Percentiles rank a stretch among this genome's conserved stretches.
These are phyloP conservation scores for Pterocarpus santalinus DNA, from an alignment of 306 rosid species.

Conservation along the genomic window DNA sequence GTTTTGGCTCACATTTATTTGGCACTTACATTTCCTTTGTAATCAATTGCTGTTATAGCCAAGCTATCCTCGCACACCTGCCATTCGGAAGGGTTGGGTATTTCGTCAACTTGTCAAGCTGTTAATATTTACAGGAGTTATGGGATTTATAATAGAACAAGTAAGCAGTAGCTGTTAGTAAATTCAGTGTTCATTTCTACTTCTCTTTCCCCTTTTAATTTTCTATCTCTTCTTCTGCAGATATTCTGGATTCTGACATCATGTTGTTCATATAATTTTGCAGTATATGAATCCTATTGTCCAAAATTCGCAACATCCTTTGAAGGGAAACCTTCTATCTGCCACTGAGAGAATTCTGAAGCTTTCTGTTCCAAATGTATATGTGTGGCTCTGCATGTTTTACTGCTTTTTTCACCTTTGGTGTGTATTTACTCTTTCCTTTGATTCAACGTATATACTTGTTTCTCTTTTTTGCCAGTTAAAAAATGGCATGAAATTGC, in stretches of 20 bases:
- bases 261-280: slow-evolving; percentile 47
- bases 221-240: background rate
- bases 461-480: background rate
- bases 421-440: slow-evolving; percentile 54
- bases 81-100: slow-evolving; percentile 94
- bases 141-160: slow-evolving; percentile 98
- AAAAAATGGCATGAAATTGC: slow-evolving; percentile 4
- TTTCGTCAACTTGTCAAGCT: slow-evolving; percentile 84
- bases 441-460: background rate
- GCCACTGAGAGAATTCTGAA: slow-evolving; percentile 91
- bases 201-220: background rate
- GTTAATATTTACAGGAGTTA: slow-evolving; percentile 89
- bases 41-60: slow-evolving; percentile 62
- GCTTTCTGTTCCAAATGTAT: slow-evolving; percentile 96
- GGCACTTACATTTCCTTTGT: slow-evolving; percentile 16
- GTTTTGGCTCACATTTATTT: slow-evolving; percentile 18
- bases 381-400: slow-evolving; percentile 99
- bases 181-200: slow-evolving; percentile 23
- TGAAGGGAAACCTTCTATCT: slow-evolving; percentile 88
- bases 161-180: slow-evolving; percentile 57
- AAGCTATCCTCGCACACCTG: slow-evolving; percentile 86
- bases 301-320: slow-evolving; percentile 91
- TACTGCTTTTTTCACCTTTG: slow-evolving; percentile 98
- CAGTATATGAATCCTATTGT: slow-evolving; percentile 98
- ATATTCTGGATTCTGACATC: slow-evolving; percentile 47